Conservation (phyloP, 352 stramenopile species). For the Phytophthora podocarpi region DNA sequence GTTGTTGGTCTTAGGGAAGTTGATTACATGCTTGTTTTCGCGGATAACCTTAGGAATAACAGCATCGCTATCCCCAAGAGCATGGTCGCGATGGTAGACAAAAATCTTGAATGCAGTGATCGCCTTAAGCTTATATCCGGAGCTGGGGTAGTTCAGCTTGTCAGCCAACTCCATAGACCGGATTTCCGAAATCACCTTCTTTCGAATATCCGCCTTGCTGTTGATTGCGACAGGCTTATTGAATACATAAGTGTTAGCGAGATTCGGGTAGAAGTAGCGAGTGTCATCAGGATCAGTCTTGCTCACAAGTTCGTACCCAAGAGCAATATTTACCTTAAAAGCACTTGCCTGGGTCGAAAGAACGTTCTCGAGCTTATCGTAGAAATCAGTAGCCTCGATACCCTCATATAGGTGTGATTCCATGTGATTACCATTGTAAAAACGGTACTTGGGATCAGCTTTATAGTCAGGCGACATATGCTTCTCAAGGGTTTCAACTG, state of each 20-base stretch:
- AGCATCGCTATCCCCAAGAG: not conserved
- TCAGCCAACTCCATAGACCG: not conserved
- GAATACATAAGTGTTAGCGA: constrained; percentile 11
- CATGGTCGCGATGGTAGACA: not conserved
- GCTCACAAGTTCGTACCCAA: constrained; percentile 10
- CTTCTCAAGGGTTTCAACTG: not conserved
- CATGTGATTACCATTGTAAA: constrained; percentile 12
- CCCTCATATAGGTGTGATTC: no score
- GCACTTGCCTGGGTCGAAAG: not conserved
- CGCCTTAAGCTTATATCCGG: not conserved
- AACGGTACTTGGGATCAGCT: constrained; percentile 5
- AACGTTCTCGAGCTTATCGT: constrained; percentile 12
- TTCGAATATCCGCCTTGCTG: constrained; percentile 4
- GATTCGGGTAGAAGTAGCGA: not conserved
- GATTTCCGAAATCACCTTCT: not conserved
- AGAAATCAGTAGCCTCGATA: constrained; percentile 3
- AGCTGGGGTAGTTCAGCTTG: not conserved
- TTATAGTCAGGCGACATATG: constrained; percentile 2
- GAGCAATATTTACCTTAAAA: constrained; percentile 12
- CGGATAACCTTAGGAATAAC: no score
- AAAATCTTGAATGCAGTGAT: not conserved
- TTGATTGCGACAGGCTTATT: constrained; percentile 7
- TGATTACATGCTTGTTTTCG: not conserved
- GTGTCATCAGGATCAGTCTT: not conserved
- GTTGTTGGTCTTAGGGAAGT: constrained; percentile 14